These are phyloP conservation scores for Poa annua DNA, from an alignment of 176 grass and related monocot genomes.

Conservation along the genomic window DNA sequence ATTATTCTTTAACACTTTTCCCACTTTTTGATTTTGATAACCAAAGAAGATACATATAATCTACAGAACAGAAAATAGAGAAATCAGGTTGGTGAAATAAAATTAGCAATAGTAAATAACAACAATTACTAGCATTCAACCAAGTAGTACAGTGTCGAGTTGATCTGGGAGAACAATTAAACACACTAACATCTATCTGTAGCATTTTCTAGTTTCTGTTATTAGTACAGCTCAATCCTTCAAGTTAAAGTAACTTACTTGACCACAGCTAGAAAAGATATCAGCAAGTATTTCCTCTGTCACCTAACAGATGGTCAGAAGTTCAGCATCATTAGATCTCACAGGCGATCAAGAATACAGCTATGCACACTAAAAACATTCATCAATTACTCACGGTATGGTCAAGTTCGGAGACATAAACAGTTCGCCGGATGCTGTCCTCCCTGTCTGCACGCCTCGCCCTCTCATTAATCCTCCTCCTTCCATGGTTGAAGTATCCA, in stretches of 20 bases:
- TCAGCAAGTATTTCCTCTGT: constrained; percentile 98
- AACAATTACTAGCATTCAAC: background rate
- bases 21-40: background rate
- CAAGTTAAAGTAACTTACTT: constrained; percentile 60
- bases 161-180: constrained; percentile 13
- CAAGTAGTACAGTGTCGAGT: background rate
- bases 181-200: constrained; percentile 1
- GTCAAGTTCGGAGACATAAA: constrained; percentile 89
- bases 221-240: background rate
- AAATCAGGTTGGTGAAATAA: background rate
- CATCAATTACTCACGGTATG: constrained; percentile 73
- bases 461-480: constrained; percentile 62
- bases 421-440: constrained; percentile 83
- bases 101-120: background rate
- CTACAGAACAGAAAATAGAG: background rate
- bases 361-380: background rate
- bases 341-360: constrained; percentile 23
- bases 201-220: background rate
- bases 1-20: background rate
- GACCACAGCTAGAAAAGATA: constrained; percentile 84
- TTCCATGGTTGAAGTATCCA: constrained; percentile 61
- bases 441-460: constrained; percentile 66
- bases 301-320: constrained; percentile 61
- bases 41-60: background rate
- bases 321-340: constrained; percentile 41